Percentiles rank a stretch among this genome's conserved stretches.
These are phyloP conservation scores for Clonostachys rosea DNA, from an alignment of 2,329 filamentous ascomycete genomes.

Conservation along the genomic window DNA sequence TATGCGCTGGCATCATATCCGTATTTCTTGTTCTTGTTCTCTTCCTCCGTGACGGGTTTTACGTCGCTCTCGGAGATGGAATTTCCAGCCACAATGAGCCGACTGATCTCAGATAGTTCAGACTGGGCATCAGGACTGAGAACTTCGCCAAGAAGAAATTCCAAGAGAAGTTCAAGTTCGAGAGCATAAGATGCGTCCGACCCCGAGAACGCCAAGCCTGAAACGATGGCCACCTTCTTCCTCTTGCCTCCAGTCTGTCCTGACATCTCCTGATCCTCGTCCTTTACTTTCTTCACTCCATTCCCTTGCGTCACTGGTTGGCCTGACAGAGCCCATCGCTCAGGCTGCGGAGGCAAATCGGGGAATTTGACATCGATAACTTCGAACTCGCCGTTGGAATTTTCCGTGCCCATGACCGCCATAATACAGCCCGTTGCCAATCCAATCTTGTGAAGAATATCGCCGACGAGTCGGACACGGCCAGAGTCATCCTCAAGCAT, in stretches of 20 bases:
- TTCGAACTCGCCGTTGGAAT: slow-evolving; percentile 86
- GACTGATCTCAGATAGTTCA: slow-evolving; percentile 64
- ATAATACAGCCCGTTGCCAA: slow-evolving; percentile 92
- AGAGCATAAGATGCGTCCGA: slow-evolving; percentile 68
- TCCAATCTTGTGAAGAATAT: slow-evolving; percentile 59
- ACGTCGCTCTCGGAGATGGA: slow-evolving; percentile 66
- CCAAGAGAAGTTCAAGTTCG: slow-evolving; percentile 71
- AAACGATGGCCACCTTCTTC: slow-evolving; percentile 75
- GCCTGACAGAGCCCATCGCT: slow-evolving; percentile 59
- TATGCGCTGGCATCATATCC: slow-evolving; percentile 89
- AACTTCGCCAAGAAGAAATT: slow-evolving; percentile 84
- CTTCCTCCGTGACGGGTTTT: slow-evolving; percentile 22
- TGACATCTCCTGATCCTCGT: slow-evolving; percentile 54
- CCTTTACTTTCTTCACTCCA: slow-evolving; percentile 43
- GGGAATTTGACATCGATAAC: slow-evolving; percentile 87
- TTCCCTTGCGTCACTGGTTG: not conserved
- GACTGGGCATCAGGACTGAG: slow-evolving; percentile 55
- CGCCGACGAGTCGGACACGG: slow-evolving; percentile 73
- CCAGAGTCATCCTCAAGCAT: slow-evolving; percentile 97
- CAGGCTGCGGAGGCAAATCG: slow-evolving; percentile 77
- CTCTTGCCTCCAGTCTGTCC: slow-evolving; percentile 27
- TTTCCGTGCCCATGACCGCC: slow-evolving; percentile 93
- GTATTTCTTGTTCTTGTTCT: slow-evolving; percentile 69
- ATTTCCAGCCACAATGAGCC: slow-evolving; percentile 89
- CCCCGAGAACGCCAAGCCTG: slow-evolving; percentile 80